Conservation (phyloP, 305 asterid species). For the Fraxinus sp. region DNA sequence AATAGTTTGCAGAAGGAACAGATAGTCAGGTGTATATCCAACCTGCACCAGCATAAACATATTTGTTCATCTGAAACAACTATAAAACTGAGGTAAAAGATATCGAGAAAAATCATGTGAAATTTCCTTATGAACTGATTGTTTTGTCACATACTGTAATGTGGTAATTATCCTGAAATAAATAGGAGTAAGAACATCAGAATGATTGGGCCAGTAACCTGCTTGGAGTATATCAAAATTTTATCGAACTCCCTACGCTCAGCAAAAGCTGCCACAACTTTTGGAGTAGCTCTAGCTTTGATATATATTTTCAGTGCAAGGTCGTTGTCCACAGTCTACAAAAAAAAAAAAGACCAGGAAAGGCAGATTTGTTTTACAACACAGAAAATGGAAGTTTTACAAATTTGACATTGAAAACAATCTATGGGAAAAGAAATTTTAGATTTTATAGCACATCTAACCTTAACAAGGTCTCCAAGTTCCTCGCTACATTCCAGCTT, state of each 20-base stretch:
- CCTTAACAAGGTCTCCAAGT: constrained; percentile 99
- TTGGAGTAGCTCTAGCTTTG: constrained; percentile 99
- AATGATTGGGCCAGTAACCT: constrained; percentile 46
- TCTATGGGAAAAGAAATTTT: constrained; percentile 5
- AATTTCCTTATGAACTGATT: constrained; percentile 4
- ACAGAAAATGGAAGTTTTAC: constrained; percentile 17
- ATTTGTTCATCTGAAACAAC: constrained; percentile 19
- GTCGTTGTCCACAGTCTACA: constrained; percentile 96
- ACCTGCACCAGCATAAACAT: constrained; percentile 53
- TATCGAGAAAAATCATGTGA: not conserved
- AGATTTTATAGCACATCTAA: constrained; percentile 25
- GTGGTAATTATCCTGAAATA: constrained; percentile 7
- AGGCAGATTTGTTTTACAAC: constrained; percentile 8
- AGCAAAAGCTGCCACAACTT: constrained; percentile 99
- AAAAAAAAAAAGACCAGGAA: constrained; percentile 11
- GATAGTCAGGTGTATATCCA: constrained; percentile 94
- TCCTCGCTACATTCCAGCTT: constrained; percentile 98
- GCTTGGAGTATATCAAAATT: constrained; percentile 95
- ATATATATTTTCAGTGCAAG: constrained; percentile 95
- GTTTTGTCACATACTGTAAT: constrained; percentile 6
- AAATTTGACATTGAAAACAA: constrained; percentile 2
- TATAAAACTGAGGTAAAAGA: constrained; percentile 13
- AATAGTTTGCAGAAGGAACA: constrained; percentile 97
- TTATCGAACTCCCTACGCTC: constrained; percentile 99
- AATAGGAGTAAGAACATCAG: constrained; percentile 9